These are phyloP conservation scores for Gynostemma pentaphyllum DNA, from an alignment of 306 rosid species.

Conservation along the genomic window DNA sequence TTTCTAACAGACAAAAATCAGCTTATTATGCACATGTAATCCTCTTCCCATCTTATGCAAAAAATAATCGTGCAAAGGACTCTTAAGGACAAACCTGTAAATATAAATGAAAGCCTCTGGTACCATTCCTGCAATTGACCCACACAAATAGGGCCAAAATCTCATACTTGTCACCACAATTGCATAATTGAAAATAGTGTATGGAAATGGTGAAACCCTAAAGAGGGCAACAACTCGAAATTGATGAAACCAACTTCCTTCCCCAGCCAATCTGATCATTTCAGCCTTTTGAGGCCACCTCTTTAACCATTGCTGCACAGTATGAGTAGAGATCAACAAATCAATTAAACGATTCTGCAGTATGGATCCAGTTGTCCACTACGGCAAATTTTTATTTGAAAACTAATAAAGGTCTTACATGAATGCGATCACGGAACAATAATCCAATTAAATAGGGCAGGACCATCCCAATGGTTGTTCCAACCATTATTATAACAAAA, in stretches of 20 bases:
- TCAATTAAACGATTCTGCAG: neutral
- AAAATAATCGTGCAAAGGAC: neutral
- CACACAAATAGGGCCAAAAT: constrained; percentile 92
- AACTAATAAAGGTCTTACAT: constrained; percentile 40
- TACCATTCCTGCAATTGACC: constrained; percentile 92
- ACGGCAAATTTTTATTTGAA: neutral
- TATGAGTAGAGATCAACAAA: constrained; percentile 8
- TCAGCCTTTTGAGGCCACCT: constrained; percentile 89
- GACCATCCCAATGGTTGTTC: constrained; percentile 96
- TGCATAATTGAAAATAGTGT: constrained; percentile 95
- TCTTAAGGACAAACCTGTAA: constrained; percentile 47
- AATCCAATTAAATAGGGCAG: constrained; percentile 87
- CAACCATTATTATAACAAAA: constrained; percentile 83
- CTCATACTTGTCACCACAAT: constrained; percentile 81
- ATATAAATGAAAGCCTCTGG: constrained; percentile 97
- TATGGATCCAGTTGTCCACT: neutral
- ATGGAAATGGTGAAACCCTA: constrained; percentile 92
- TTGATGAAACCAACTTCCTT: constrained; percentile 88
- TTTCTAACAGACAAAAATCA: neutral
- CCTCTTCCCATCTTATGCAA: neutral
- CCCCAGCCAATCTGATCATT: constrained; percentile 85
- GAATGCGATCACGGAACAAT: constrained; percentile 72
- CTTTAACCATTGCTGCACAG: constrained; percentile 78
- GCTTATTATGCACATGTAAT: neutral
- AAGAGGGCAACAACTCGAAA: constrained; percentile 84